Conservation (phyloP, 768 basidiomycete species). For the Boletus reticuloceps region DNA sequence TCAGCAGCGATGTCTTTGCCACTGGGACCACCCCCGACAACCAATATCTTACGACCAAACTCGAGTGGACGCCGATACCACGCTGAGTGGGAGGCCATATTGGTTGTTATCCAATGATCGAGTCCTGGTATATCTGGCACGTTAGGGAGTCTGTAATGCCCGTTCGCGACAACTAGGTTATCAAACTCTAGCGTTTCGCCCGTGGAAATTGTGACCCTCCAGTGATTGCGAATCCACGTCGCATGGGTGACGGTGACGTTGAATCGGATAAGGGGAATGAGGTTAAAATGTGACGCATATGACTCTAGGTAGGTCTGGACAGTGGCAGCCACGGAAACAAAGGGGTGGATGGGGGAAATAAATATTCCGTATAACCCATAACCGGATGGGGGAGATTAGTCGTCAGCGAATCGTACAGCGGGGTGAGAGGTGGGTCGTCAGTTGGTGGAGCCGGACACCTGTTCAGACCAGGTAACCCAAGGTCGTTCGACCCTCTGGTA, state of each 20-base stretch:
- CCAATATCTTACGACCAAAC: conserved; percentile 40
- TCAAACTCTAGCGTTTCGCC: conserved; percentile 48
- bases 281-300: conserved; percentile 61
- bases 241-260: conserved; percentile 52
- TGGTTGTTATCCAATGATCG: conserved; percentile 48
- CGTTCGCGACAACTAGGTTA: conserved; percentile 71
- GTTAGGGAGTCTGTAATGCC: conserved; percentile 66
- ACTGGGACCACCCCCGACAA: conserved; percentile 60
- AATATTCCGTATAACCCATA: conserved; percentile 65
- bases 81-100: conserved; percentile 61
- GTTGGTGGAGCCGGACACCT: conserved; percentile 58
- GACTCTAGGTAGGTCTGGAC: conserved; percentile 69
- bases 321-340: conserved; percentile 56
- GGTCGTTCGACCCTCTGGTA: neutral
- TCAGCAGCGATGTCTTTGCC: conserved; percentile 67
- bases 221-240: conserved; percentile 39
- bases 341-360: conserved; percentile 70
- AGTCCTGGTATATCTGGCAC: conserved; percentile 63
- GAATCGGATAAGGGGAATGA: conserved; percentile 62
- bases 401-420: conserved; percentile 78
- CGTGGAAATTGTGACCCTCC: conserved; percentile 48
- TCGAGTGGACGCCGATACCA: conserved; percentile 58
- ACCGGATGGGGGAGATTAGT: conserved; percentile 78
- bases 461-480: neutral
- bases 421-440: conserved; percentile 56